Conservation (phyloP, 164 flowering plant genomes). For the Nymphaea colorata region DNA sequence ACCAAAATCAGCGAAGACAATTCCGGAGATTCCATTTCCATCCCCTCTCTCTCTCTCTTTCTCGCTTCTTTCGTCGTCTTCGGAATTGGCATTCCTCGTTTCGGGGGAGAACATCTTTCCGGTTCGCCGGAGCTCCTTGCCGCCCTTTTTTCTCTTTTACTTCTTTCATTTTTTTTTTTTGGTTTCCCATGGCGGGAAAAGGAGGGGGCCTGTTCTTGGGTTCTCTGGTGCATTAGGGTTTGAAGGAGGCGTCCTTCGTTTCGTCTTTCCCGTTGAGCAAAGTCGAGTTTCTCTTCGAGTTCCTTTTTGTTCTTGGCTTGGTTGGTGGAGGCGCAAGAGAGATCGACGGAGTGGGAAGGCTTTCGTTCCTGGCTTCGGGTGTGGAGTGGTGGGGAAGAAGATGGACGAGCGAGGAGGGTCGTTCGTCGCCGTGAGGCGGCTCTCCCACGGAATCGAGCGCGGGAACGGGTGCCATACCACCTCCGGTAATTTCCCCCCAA, state of each 20-base stretch:
- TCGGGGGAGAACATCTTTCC: not conserved
- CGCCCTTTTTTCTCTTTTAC: no score
- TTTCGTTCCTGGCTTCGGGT: not conserved
- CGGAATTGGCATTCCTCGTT: not conserved
- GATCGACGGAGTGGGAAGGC: not conserved
- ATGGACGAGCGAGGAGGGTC: conserved; percentile 3
- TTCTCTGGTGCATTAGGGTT: not conserved
- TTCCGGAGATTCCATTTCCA: not conserved
- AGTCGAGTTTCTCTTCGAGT: not conserved
- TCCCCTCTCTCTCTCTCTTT: conserved; percentile 1
- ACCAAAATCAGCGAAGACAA: not conserved
- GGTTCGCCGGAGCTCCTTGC: no score
- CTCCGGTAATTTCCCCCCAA: not conserved
- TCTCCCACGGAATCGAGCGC: conserved; percentile 3
- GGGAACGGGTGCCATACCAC: conserved; percentile 1
- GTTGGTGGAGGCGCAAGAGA: not conserved
- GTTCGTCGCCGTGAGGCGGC: conserved; percentile 3
- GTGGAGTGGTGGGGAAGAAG: not conserved
- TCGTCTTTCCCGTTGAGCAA: not conserved
- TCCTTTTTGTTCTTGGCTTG: not conserved
- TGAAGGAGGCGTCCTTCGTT: not conserved
- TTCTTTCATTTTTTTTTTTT: no score
- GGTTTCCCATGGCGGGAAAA: no score
- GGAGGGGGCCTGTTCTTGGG: no score
- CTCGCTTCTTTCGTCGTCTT: not conserved